Percentiles rank a stretch among this genome's conserved stretches.
Evolutionary conservation across 2,329 filamentous ascomycete genomes (phyloP).

Genomic region (Trichoderma aggressivum): DNA sequence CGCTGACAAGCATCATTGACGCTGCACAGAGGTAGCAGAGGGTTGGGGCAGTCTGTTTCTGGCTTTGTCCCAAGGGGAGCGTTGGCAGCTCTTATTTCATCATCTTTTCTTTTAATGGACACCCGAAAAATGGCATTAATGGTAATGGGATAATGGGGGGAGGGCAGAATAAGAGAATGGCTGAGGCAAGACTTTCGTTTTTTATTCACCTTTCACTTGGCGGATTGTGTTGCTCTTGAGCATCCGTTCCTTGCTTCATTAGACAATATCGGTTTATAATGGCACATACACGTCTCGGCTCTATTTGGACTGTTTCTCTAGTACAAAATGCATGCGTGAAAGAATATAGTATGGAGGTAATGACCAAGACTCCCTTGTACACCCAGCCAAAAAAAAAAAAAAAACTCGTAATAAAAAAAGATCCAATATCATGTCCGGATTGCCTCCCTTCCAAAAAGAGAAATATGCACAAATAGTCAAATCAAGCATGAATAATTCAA

Average conservation of each 20-base stretch:
- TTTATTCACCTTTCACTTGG: neutral
- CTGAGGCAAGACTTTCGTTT: neutral
- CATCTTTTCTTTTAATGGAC: neutral
- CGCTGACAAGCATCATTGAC: neutral
- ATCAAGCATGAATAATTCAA: conserved; percentile 15
- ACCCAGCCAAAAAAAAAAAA: neutral
- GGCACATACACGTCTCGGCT: neutral
- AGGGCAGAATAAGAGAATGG: neutral
- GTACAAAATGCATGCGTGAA: neutral
- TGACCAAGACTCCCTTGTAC: neutral
- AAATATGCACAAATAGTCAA: neutral
- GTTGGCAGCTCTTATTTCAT: neutral
- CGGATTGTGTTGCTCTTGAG: neutral
- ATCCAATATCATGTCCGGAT: neutral
- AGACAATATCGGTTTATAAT: neutral
- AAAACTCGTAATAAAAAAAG: neutral
- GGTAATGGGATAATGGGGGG: neutral
- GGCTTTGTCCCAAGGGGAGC: neutral
- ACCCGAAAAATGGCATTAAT: neutral
- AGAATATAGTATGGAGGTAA: neutral
- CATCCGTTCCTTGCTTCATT: neutral
- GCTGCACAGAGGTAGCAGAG: neutral
- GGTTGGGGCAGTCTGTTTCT: neutral
- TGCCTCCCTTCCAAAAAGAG: neutral
- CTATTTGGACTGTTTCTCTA: neutral